These are phyloP conservation scores for Monocercomonoides exilis DNA, from an alignment of 78 protist species.

Conservation along the genomic window DNA sequence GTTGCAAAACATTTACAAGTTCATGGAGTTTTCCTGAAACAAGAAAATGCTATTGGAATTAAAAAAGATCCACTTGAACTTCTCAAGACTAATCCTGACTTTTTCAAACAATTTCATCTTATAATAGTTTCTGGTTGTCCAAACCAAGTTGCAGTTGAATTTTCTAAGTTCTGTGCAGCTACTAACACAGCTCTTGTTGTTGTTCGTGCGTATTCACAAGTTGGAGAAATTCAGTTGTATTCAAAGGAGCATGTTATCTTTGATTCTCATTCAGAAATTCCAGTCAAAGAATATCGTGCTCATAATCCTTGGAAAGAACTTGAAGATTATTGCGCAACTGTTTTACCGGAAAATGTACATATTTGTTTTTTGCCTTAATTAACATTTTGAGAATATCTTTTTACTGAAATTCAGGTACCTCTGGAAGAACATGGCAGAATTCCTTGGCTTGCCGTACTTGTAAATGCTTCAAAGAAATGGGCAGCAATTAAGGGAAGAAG, in stretches of 20 bases:
- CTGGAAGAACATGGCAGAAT: slow-evolving; percentile 24
- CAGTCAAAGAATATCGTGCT: slow-evolving; percentile 21
- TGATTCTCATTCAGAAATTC: neutral
- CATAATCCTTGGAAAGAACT: slow-evolving; percentile 22
- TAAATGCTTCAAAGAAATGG: slow-evolving; percentile 14
- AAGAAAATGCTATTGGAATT: slow-evolving; percentile 10
- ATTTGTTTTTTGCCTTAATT: neutral
- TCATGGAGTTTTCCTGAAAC: neutral
- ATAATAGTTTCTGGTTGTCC: slow-evolving; percentile 57
- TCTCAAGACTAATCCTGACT: slow-evolving; percentile 29
- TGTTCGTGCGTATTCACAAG: slow-evolving; percentile 53
- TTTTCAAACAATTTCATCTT: slow-evolving; percentile 42
- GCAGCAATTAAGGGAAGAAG: neutral
- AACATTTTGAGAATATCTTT: neutral
- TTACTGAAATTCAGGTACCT: no score
- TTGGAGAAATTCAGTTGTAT: slow-evolving; percentile 50
- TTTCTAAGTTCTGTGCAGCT: slow-evolving; percentile 22
- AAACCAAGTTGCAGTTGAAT: slow-evolving; percentile 13
- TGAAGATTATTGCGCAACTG: neutral
- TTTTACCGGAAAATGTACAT: neutral
- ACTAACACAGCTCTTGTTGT: slow-evolving; percentile 40
- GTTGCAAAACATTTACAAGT: slow-evolving; percentile 44
- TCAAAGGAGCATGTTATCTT: neutral
- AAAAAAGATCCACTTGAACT: slow-evolving; percentile 31
- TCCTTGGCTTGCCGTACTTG: slow-evolving; percentile 32